Base-by-base conservation (phyloP, 441 rosid genomes). In the Erodium texanum region DNA sequence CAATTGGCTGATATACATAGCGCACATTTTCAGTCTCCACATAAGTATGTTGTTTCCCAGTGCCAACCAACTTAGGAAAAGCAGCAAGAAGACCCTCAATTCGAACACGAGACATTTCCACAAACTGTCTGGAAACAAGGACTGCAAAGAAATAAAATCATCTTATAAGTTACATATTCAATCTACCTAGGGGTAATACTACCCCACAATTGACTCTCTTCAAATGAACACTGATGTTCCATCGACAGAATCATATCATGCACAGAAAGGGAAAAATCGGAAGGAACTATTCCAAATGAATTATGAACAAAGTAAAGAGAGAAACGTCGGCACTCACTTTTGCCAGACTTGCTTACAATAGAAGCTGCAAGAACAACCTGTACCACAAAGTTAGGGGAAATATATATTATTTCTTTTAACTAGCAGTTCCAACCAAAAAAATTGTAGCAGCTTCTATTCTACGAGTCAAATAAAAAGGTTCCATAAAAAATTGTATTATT, bases 41-140 rank as follows among this genome's bases (percentile, higher is more conserved):
- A 81, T 86, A 90, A 0, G 98, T 95, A 77, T 95, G 99, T 67
- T 92, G 99, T 84, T 92, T 95, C 52, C 96, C 98, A 38, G 84
- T 89, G 67, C 98, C 98, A 38, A 95, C 86, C 86, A 95, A 75
- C 87, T 92, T 95, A 69, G 99, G 99, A 76, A 92, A 95, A 58
- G 99, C 99, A 19, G 98, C 99, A 82, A 95, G 99, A 66, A 92
- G 93, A 36, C 99, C 96, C 80, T 95, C 99, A 67, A 95, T 89
- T 77, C 99, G 82, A 75, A 87, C 85, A 34, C 97, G 96, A 71
- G 93, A 78, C 97, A 95, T 95, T 63, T 95, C 98, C 74, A 95
- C 96, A 89, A 86, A 95, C 79, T 95, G 97, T 82, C 97, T 85
- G 67, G 98, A 87, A 66, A 92, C 81, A 77, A 95, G 90, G 79